A percentile compares a stretch with the other conserved stretches of the same genome.
These are phyloP conservation scores for Agaricus blazei DNA, from an alignment of 768 basidiomycete genomes.

Conservation along the genomic window DNA sequence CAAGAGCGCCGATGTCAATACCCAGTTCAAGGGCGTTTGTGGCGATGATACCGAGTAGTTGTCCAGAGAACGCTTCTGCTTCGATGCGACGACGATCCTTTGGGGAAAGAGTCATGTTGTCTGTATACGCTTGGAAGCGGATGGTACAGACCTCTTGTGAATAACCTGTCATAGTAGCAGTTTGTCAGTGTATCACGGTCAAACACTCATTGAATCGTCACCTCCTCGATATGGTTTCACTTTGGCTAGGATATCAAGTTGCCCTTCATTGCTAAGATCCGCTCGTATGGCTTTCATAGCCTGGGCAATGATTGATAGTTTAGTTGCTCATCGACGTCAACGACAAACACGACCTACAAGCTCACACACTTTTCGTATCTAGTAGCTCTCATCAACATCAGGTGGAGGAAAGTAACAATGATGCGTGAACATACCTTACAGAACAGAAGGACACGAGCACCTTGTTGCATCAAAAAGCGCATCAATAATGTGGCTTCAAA, in stretches of 20 bases:
- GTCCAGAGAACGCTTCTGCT: constrained; percentile 79
- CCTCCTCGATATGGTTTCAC: constrained; percentile 86
- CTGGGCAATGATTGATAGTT: constrained; percentile 25
- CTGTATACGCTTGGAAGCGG: not conserved
- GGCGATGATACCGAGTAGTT: constrained; percentile 79
- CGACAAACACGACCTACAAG: constrained; percentile 39
- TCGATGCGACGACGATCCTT: constrained; percentile 84
- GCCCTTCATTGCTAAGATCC: constrained; percentile 69
- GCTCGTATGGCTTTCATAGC: constrained; percentile 74
- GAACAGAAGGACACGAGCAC: constrained; percentile 81
- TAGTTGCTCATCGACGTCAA: too few relatives aligned
- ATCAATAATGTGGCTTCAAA: constrained; percentile 68
- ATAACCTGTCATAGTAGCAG: constrained; percentile 45
- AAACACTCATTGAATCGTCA: constrained; percentile 17
- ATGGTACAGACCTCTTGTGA: constrained; percentile 49
- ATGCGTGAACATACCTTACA: constrained; percentile 53
- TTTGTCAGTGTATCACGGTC: not conserved
- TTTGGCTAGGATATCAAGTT: constrained; percentile 66
- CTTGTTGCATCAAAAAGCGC: constrained; percentile 77
- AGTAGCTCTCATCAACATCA: not conserved
- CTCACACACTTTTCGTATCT: constrained; percentile 83
- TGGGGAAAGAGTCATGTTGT: not conserved
- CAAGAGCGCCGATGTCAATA: constrained; percentile 85
- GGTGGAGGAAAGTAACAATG: too few relatives aligned
- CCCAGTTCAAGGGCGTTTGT: constrained; percentile 91